Conservation (phyloP, 2,329 filamentous ascomycete genomes). For the Alternaria postmessia region DNA sequence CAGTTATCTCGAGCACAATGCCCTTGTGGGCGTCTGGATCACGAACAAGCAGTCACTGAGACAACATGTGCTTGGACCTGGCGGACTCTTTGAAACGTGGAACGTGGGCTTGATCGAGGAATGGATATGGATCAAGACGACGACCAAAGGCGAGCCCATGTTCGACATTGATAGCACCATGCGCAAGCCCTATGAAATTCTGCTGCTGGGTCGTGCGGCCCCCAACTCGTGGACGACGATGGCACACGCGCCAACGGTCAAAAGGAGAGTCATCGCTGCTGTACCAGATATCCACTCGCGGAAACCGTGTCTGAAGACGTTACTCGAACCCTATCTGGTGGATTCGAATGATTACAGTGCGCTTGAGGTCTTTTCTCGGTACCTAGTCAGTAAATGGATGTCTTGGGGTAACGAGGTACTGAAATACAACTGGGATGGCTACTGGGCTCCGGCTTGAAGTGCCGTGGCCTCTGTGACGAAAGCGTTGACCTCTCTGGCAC, state of each 20-base stretch:
- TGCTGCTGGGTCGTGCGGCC: conserved; percentile 65
- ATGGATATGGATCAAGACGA: conserved; percentile 83
- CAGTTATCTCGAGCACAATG: conserved; percentile 43
- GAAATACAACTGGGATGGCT: conserved; percentile 69
- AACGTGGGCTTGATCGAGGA: conserved; percentile 71
- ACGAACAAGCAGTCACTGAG: conserved; percentile 72
- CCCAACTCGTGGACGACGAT: conserved; percentile 36
- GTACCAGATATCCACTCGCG: conserved; percentile 81
- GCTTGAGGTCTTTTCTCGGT: conserved; percentile 80
- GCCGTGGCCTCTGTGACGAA: neutral
- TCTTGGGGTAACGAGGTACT: conserved; percentile 79
- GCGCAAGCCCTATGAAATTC: conserved; percentile 79
- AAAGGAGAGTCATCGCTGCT: conserved; percentile 68
- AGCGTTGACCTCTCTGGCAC: neutral
- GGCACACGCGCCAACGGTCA: conserved; percentile 41
- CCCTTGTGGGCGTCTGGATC: conserved; percentile 75
- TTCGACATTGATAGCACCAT: conserved; percentile 66
- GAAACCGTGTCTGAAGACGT: conserved; percentile 73
- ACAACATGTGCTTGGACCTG: conserved; percentile 62
- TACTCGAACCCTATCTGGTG: conserved; percentile 66
- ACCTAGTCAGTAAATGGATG: conserved; percentile 79
- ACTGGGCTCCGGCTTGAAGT: conserved; percentile 52
- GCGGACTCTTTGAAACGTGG: conserved; percentile 72
- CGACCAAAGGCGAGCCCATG: conserved; percentile 69
- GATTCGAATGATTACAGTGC: conserved; percentile 58